phyloP scores from a whole-genome alignment of 805 yeast genomes.

The Jamesozyma jinghongensis region DNA sequence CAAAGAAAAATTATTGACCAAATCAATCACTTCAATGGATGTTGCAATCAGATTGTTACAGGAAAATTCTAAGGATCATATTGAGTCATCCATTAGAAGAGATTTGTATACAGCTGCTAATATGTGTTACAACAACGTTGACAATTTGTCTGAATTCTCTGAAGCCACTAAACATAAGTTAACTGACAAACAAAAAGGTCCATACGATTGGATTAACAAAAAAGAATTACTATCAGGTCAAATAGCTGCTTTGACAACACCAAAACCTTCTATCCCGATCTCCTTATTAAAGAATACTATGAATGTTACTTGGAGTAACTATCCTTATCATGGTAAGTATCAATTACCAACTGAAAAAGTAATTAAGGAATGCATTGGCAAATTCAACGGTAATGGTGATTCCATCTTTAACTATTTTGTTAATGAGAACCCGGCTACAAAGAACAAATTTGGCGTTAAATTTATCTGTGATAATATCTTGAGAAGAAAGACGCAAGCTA shows the following conservation, averaged over 20 bases:
- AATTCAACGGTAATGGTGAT: conserved; percentile 39
- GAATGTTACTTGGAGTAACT: conserved; percentile 35
- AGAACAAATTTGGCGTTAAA: conserved; percentile 21
- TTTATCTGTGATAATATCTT: conserved; percentile 10
- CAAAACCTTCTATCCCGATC: conserved; percentile 28
- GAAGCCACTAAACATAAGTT: conserved; percentile 58
- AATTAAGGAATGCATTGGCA: conserved; percentile 51
- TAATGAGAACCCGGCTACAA: conserved; percentile 15
- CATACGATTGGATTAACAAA: conserved; percentile 38
- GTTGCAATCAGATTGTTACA: conserved; percentile 62
- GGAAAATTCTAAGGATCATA: conserved; percentile 47
- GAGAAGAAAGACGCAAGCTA: conserved; percentile 7
- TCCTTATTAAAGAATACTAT: conserved; percentile 24
- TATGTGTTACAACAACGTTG: conserved; percentile 45
- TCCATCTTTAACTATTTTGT: conserved; percentile 60
- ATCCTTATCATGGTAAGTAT: conserved; percentile 37
- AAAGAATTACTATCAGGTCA: conserved; percentile 6
- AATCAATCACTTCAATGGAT: conserved; percentile 73
- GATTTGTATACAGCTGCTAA: conserved; percentile 74
- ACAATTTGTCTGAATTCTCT: conserved; percentile 45
- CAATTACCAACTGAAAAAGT: conserved; percentile 73
- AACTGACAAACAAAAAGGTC: conserved; percentile 51
- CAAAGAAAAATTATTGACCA: conserved; percentile 44
- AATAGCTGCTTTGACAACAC: conserved; percentile 20
- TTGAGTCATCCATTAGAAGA: conserved; percentile 56